Percentiles rank a stretch among this genome's conserved stretches.
Conservation (phyloP, 305 asterid genomes). For the Fraxinus paxiana region DNA sequence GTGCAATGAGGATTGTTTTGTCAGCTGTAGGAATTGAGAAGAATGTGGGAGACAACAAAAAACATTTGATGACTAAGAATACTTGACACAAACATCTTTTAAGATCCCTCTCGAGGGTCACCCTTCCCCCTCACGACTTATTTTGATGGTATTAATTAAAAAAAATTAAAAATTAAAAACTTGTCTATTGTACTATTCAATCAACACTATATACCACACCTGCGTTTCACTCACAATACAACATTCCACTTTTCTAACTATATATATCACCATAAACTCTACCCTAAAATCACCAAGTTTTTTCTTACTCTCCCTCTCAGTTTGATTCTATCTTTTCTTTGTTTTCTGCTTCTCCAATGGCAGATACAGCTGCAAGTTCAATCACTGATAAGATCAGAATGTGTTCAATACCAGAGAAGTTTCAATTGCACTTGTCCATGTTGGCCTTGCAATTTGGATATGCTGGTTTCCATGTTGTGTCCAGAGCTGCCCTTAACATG, state of each 20-base stretch:
- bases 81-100: neutral
- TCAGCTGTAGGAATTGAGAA: no score
- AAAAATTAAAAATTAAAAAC: no score
- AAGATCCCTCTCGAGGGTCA: neutral
- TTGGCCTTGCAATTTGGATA: constrained; percentile 86
- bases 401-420: constrained; percentile 71
- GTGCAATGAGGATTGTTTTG: no score
- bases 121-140: neutral
- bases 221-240: neutral
- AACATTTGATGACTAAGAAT: neutral
- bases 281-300: neutral
- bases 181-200: neutral
- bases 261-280: neutral
- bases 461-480: constrained; percentile 94
- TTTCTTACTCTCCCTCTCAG: neutral
- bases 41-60: no score
- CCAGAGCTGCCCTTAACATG: constrained; percentile 33
- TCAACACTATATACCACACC: neutral
- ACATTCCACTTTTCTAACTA: neutral
- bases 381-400: constrained; percentile 34
- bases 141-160: neutral
- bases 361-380: constrained; percentile 37
- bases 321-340: neutral
- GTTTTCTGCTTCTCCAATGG: constrained; percentile 38
- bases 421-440: constrained; percentile 82